A percentile compares a stretch with the other conserved stretches of the same genome.
Evolutionary conservation across 2,329 filamentous ascomycete genomes (phyloP).

Genomic region (Fusarium sp.): DNA sequence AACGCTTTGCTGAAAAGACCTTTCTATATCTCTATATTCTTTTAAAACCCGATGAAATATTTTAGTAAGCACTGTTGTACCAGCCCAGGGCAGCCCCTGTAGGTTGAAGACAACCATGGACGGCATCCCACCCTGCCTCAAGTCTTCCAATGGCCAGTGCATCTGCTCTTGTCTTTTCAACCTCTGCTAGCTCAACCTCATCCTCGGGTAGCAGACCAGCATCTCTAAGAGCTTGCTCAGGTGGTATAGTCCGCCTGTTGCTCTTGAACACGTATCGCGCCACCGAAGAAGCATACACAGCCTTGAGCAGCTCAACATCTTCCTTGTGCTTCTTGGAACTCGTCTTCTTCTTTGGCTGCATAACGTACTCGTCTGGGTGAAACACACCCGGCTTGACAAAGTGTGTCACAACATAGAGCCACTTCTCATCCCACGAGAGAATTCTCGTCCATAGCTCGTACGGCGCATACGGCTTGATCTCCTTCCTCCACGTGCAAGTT

Average conservation of each 20-base stretch:
- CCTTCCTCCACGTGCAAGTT: conserved; percentile 24
- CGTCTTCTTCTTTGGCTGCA: background rate
- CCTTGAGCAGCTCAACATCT: background rate
- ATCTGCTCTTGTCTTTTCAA: background rate
- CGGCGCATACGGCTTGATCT: conserved; percentile 24
- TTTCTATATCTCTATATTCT: background rate
- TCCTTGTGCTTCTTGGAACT: background rate
- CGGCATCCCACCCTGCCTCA: background rate
- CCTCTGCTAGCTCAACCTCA: background rate
- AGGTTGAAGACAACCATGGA: background rate
- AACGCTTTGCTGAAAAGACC: background rate
- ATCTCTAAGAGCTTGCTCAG: background rate
- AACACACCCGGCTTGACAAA: conserved; percentile 19
- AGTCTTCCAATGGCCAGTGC: background rate
- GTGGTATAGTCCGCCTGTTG: background rate
- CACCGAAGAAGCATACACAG: background rate
- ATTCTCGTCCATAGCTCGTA: conserved; percentile 32
- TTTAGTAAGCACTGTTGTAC: background rate
- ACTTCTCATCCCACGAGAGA: conserved; percentile 31
- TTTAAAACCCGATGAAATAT: background rate
- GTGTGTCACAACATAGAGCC: conserved; percentile 31
- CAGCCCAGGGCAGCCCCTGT: background rate
- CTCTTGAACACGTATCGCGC: background rate
- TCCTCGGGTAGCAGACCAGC: background rate
- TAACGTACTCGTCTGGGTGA: conserved; percentile 13